Percentiles rank a stretch among this genome's conserved stretches.
Conservation (phyloP, 2,329 filamentous ascomycete genomes). For the Penicillium sp. region DNA sequence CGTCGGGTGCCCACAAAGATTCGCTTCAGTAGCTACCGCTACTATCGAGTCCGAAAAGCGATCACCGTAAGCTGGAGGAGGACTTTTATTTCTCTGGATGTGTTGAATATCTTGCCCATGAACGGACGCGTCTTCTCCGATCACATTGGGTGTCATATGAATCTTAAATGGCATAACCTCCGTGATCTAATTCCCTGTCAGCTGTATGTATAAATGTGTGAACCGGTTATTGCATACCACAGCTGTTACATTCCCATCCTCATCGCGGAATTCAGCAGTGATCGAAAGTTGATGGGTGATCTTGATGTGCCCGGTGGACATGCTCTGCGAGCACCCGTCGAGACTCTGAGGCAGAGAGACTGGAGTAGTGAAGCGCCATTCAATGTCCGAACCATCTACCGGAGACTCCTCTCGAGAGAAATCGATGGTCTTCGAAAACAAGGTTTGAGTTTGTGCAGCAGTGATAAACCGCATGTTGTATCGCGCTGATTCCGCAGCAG, state of each 20-base stretch:
- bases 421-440: constrained; percentile 2
- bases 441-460: constrained; percentile 4
- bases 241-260: not conserved
- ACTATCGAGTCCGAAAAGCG: not conserved
- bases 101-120: not conserved
- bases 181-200: not conserved
- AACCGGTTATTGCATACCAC: not conserved
- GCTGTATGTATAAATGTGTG: not conserved
- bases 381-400: not conserved
- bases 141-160: not conserved
- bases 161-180: constrained; percentile 3
- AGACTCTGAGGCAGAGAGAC: not conserved
- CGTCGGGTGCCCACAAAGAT: not conserved
- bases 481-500: constrained; percentile 15
- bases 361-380: constrained; percentile 1
- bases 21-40: not conserved
- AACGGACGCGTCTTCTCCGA: not conserved
- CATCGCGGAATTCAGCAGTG: not conserved
- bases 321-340: constrained; percentile 2
- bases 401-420: not conserved
- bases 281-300: constrained; percentile 1
- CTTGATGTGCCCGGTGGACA: constrained; percentile 1
- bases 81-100: not conserved
- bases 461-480: constrained; percentile 11
- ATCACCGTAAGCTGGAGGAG: constrained; percentile 2